Percentiles rank a stretch among this genome's conserved stretches.
These are phyloP conservation scores for Cryptococcus wingfieldii DNA, from an alignment of 1,284 basidiomycete species.

Conservation along the genomic window DNA sequence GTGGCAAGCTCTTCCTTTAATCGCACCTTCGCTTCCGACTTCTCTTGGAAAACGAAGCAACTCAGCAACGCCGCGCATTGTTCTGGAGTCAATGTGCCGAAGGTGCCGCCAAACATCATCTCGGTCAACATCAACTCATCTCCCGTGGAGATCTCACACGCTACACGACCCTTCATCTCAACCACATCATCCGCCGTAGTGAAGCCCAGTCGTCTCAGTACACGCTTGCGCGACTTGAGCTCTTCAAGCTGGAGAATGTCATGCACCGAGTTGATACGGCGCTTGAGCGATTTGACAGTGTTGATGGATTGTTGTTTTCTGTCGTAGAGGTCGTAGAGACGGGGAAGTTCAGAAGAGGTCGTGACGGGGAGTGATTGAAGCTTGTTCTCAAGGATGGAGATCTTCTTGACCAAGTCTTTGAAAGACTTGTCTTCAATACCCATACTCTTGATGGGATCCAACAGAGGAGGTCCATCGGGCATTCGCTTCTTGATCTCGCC, in stretches of 20 bases:
- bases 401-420: slow-evolving; percentile 85
- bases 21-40: slow-evolving; percentile 82
- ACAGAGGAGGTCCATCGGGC: slow-evolving; percentile 75
- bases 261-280: slow-evolving; percentile 80
- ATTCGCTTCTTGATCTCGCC: slow-evolving; percentile 85
- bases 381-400: slow-evolving; percentile 75
- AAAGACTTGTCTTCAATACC: slow-evolving; percentile 93
- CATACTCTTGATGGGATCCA: slow-evolving; percentile 96
- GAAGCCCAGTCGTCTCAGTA: slow-evolving; percentile 86
- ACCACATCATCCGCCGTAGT: slow-evolving; percentile 86
- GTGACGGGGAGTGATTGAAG: slow-evolving; percentile 72
- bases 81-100: slow-evolving; percentile 84
- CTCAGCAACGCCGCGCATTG: slow-evolving; percentile 88
- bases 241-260: slow-evolving; percentile 95
- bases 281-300: slow-evolving; percentile 70
- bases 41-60: slow-evolving; percentile 97
- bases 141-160: slow-evolving; percentile 96
- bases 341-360: slow-evolving; percentile 66
- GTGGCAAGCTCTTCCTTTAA: slow-evolving; percentile 89
- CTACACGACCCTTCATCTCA: slow-evolving; percentile 95
- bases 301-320: slow-evolving; percentile 70
- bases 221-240: slow-evolving; percentile 91
- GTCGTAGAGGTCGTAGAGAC: slow-evolving; percentile 73
- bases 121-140: slow-evolving; percentile 96
- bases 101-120: slow-evolving; percentile 94